Base-by-base conservation (phyloP, 805 yeast genomes). In the Pichia paraexigua region DNA sequence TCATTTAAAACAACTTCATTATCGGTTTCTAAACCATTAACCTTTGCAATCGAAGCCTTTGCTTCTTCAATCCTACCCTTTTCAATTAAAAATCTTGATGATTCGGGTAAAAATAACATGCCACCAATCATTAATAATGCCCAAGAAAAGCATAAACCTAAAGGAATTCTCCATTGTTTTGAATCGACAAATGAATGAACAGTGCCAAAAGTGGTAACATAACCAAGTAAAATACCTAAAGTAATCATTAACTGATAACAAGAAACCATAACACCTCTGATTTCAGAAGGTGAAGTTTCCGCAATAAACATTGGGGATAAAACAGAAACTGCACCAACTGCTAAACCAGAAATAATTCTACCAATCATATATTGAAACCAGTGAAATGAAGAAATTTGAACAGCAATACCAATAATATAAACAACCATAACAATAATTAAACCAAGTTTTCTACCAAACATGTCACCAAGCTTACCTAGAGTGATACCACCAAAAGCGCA, bases 401-500 rank as follows among this genome's bases (percentile, higher is more conserved):
- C 68, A 49, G 77, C 59, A 47, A 79, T 73, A 56, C 88, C 89
- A 43, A 78, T 68, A 48, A 77, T 73, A 63, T 82, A 83, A 51
- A 83, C 69, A 21, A 69, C 61, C 73, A 80, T 72, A 50, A 79
- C 72, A 40, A 69, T 51, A 69, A 72, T 72, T 41, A 83, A 64
- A 53, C 82, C 83, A 46, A 64, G 51, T 62, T 80, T 79, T 69
- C 88, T 74, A 54, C 88, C 88, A 53, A 66, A 68, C 17, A 65
- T 57, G 60, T 84, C 88, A 60, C 79, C 85, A 30, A 71, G 50
- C 60, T 75, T 78, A 46, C 80, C 73, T 39, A 83, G 67, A 48
- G 74, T 65, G 24, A 83, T 62, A 63, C 86, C 85, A 63, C 90
- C 90, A 51, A 84, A 65, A 49, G 85, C 85, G 71, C 87, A 82